phyloP scores from a whole-genome alignment of 768 basidiomycete genomes.

The Termitomyces sp. region DNA sequence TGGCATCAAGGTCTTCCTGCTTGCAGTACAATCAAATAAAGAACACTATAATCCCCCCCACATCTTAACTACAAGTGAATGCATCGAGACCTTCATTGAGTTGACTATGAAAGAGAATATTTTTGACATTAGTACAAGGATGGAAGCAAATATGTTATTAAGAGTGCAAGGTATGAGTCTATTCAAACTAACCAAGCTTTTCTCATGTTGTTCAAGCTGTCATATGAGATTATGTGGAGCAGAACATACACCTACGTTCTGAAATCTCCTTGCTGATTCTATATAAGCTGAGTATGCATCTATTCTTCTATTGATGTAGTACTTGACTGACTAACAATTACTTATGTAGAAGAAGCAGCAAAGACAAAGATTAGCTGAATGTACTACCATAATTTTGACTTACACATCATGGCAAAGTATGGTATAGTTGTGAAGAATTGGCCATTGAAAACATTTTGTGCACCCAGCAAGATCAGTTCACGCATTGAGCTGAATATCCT shows the following conservation, averaged over 20 bases:
- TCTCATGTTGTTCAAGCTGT: neutral
- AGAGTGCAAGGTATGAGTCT: neutral
- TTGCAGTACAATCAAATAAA: neutral
- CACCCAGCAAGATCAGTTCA: constrained; percentile 12
- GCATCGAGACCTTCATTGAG: too few species aligned
- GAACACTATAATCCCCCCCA: neutral
- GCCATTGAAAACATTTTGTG: constrained; percentile 16
- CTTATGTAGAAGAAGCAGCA: constrained; percentile 7
- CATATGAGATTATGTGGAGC: neutral
- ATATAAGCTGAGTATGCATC: neutral
- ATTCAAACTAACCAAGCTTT: neutral
- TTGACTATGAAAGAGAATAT: too few species aligned
- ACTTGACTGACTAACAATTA: neutral
- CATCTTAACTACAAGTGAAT: constrained; percentile 1
- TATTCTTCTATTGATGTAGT: neutral
- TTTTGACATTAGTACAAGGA: neutral
- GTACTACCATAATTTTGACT: too few species aligned
- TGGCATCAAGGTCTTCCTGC: neutral
- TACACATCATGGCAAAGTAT: constrained; percentile 5
- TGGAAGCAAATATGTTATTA: neutral
- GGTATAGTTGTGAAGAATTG: constrained; percentile 14
- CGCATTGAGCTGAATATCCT: neutral
- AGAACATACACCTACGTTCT: neutral
- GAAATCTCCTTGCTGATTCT: neutral
- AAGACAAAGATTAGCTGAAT: too few species aligned